phyloP scores from a whole-genome alignment of 2,329 filamentous ascomycete species.

The Ustulina deusta region DNA sequence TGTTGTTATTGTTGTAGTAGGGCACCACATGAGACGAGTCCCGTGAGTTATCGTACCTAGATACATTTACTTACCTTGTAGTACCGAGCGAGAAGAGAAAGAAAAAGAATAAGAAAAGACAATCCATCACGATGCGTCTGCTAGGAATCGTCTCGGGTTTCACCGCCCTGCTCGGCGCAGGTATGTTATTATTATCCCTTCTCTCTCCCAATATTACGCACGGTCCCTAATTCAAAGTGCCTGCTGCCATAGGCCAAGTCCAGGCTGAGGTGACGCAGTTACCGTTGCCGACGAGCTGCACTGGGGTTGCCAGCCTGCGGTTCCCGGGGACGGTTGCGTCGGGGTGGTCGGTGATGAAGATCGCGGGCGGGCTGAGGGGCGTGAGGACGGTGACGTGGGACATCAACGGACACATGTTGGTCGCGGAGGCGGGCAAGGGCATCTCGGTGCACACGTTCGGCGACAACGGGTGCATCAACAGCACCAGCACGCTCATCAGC shows the following conservation, averaged over 20 bases:
- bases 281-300: slow-evolving; percentile 52
- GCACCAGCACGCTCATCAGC: slow-evolving; percentile 53
- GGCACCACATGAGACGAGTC: not conserved
- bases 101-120: too few species aligned
- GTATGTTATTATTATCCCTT: slow-evolving; percentile 20
- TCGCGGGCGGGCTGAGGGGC: slow-evolving; percentile 53
- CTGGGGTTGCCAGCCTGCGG: slow-evolving; percentile 51
- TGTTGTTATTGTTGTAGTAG: not conserved
- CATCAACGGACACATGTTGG: slow-evolving; percentile 54
- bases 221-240: slow-evolving; percentile 16
- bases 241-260: slow-evolving; percentile 32
- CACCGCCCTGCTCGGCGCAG: slow-evolving; percentile 33
- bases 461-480: slow-evolving; percentile 55
- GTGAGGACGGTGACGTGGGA: slow-evolving; percentile 55
- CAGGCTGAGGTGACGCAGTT: slow-evolving; percentile 42
- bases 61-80: slow-evolving; percentile 2
- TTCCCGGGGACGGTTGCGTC: slow-evolving; percentile 51
- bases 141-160: slow-evolving; percentile 27
- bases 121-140: slow-evolving; percentile 34
- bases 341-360: slow-evolving; percentile 56
- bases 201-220: not conserved
- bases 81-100: not conserved
- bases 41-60: slow-evolving; percentile 18
- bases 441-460: slow-evolving; percentile 57
- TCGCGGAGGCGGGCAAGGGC: slow-evolving; percentile 53